Conservation (phyloP, 129 eudicot species). For the Arctium lappa region DNA sequence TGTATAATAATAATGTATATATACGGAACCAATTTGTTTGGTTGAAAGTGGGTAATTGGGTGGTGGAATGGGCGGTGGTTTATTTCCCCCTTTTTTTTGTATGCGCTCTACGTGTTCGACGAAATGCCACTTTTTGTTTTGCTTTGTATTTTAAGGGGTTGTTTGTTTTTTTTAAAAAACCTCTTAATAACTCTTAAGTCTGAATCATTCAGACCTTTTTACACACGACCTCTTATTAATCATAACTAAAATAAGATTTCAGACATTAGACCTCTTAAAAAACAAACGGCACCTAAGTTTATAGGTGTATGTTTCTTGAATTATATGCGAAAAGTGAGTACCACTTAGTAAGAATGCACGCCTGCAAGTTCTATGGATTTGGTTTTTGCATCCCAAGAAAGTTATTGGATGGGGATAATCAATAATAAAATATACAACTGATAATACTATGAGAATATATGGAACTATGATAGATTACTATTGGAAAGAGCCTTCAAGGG, state of each 20-base stretch:
- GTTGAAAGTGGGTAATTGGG: slow-evolving; percentile 27
- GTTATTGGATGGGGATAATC: background rate
- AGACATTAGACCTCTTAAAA: too few relatives aligned
- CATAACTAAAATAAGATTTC: too few relatives aligned
- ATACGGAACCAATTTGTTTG: background rate
- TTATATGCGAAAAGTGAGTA: slow-evolving; percentile 20
- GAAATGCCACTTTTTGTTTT: slow-evolving; percentile 18
- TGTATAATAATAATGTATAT: background rate
- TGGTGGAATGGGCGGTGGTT: slow-evolving; percentile 41
- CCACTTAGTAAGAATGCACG: slow-evolving; percentile 5
- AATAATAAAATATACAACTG: background rate
- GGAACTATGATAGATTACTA: background rate
- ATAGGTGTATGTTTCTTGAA: slow-evolving; percentile 20
- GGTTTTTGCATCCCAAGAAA: slow-evolving; percentile 6
- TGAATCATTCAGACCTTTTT: too few relatives aligned
- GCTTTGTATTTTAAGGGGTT: background rate
- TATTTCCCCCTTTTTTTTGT: slow-evolving; percentile 14
- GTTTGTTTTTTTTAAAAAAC: too few relatives aligned
- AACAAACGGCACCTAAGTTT: too few relatives aligned
- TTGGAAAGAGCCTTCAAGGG: too few relatives aligned
- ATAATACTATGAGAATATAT: background rate
- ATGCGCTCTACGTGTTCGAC: slow-evolving; percentile 20
- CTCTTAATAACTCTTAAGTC: too few relatives aligned
- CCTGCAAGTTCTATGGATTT: slow-evolving; percentile 6
- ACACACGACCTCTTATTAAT: too few relatives aligned